A percentile compares a stretch with the other conserved stretches of the same genome.
Conservation (phyloP, 78 protist genomes). For the Dictyostelium discoideum region dicty_2.7 NC_007089.4:4977001-4977500, state of each 20-base stretch:
- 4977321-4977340: slow-evolving; percentile 10
- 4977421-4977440: slow-evolving; percentile 79
- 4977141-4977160: slow-evolving; percentile 89
- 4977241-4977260: slow-evolving; percentile 54
- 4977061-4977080: no score
- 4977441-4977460: slow-evolving; percentile 94
- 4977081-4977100: slow-evolving; percentile 41
- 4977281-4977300: slow-evolving; percentile 55
- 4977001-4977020: no score
- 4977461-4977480: slow-evolving; percentile 95
- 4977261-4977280: slow-evolving; percentile 60
- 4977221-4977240: slow-evolving; percentile 89
- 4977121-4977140: slow-evolving; percentile 77
- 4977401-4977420: slow-evolving; percentile 77
- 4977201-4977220: slow-evolving; percentile 91
- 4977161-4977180: slow-evolving; percentile 94
- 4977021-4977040: no score
- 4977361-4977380: slow-evolving; percentile 90
- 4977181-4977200: slow-evolving; percentile 90
- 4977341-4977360: slow-evolving; percentile 90
- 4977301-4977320: slow-evolving; percentile 14
- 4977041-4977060: no score
- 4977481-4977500: slow-evolving; percentile 97
- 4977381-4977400: slow-evolving; percentile 81
- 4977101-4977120: slow-evolving; percentile 59